Percentiles rank a stretch among this genome's conserved stretches.
phyloP scores from a whole-genome alignment of 2,329 filamentous ascomycete genomes.

The Talaromyces amestolkiae region DNA sequence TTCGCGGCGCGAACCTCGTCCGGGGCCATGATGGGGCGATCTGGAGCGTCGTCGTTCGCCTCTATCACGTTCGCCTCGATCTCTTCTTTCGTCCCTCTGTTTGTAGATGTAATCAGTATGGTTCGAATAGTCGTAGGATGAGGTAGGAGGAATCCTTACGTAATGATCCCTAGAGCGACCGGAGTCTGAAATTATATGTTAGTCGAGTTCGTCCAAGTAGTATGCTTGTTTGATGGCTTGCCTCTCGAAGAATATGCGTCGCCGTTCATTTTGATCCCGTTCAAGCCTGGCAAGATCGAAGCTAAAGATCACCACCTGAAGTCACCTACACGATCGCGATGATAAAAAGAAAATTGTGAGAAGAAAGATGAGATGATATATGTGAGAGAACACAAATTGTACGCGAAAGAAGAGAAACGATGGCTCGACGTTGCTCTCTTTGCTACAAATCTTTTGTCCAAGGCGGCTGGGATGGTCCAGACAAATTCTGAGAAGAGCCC shows the following conservation, averaged over 20 bases:
- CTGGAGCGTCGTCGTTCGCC: slow-evolving; percentile 75
- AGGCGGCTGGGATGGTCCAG: slow-evolving; percentile 9
- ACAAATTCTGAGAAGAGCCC: slow-evolving; percentile 16
- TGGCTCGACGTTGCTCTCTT: slow-evolving; percentile 8
- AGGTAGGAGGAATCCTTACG: slow-evolving; percentile 40
- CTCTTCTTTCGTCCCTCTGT: slow-evolving; percentile 49
- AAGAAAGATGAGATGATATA: background rate
- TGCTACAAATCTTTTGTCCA: slow-evolving; percentile 16
- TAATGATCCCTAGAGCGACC: slow-evolving; percentile 55
- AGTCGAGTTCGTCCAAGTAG: slow-evolving; percentile 32
- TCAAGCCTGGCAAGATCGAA: slow-evolving; percentile 10
- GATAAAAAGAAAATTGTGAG: background rate
- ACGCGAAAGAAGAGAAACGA: background rate
- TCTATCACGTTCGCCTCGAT: slow-evolving; percentile 42
- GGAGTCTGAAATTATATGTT: slow-evolving; percentile 44
- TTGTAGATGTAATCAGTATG: slow-evolving; percentile 22
- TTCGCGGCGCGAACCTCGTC: slow-evolving; percentile 64
- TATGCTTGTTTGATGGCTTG: slow-evolving; percentile 39
- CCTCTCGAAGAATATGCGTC: slow-evolving; percentile 78
- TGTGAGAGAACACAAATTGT: background rate
- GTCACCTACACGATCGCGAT: background rate
- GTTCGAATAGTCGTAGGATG: background rate
- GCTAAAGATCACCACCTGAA: background rate
- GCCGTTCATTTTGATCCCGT: slow-evolving; percentile 68
- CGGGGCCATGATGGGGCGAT: slow-evolving; percentile 72